Evolutionary conservation across 257 asterid genomes (phyloP), one percentile per base, ranked within the genome.

Genomic region (Solanum bulbocastanum): DNA sequence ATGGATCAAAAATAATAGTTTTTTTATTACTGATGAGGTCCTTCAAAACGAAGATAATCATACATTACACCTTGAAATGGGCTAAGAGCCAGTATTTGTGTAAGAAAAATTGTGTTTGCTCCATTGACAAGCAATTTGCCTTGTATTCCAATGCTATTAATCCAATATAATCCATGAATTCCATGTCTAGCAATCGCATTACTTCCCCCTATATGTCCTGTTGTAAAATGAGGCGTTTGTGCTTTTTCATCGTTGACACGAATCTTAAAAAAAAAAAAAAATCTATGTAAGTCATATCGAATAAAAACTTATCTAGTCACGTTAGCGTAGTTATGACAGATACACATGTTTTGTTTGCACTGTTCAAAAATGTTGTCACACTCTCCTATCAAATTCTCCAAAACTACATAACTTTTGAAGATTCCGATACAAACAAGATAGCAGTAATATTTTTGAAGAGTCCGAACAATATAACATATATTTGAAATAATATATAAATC

Each of bases 151-250:
- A 94, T 83, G 14, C 87, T 90, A 82, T 90, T 90, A 10, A 90
- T 36, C 65, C 37, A 79, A 27, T 44, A 79, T 79, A 79, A 27
- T 79, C 85, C 85, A 44, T 79, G 85, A 74, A 91, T 92, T 2
- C 95, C 94, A 81, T 95, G 96, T 79, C 98, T 91, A 36, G 96
- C 94, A 3, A 95, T 60, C 0, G 96, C 93, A 11, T 94, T 94
- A 86, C 92, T 94, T 65, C 58, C 87, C 22, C 96, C 97, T 33
- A 94, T 92, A 3, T 3, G 2, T 6, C 92, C 93, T 7, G 94
- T 94, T 0, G 87, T 86, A 52, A 93, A 92, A 73, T 86, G 86
- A 9, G 97, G 91, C 0, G 1, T 58, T 79, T 15, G 1, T 0
- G 87, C 71, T 42, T 86, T 6, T 83, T 75, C 90, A 84, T 89